Evolutionary conservation across 2,329 filamentous ascomycete species (phyloP), one percentile per base, ranked within the genome.

Genomic region (Hansfordia pulvinata): DNA sequence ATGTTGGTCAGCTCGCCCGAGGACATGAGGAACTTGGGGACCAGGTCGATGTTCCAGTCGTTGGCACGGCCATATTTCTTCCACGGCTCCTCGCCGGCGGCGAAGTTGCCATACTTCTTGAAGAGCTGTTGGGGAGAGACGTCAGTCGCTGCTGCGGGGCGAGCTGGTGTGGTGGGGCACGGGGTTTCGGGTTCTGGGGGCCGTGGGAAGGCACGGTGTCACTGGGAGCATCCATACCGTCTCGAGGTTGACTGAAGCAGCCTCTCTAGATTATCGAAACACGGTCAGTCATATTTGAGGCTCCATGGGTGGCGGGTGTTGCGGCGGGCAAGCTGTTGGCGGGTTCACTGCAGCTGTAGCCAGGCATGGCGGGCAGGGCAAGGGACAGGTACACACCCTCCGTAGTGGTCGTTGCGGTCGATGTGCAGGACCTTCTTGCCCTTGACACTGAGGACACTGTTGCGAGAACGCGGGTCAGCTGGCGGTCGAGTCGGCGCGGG

Each of bases 401-500:
- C 90, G 51, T 94, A 96, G 65, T 96, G 86, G 55, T 93, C 84
- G 54, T 96, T 96, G 52, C 86, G 79, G 62, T 96, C 90, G 54
- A 98, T 93, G 64, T 98, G 90, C 39, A 98, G 72, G 50, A 98
- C 90, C 67, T 96, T 96, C 69, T 93, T 88, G 56, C 88, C 88
- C 69, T 96, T 94, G 47, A 96, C 88, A 64, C 85, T 93, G 52
- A 96, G 64, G 35, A 98, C 86, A 58, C 86, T 85, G 46, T 33
- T 39, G 44, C 21, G 43, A 39, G 13, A 25, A 21, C 26, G 25
- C 19, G 12, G 17, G 18, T 29, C 12, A 18, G 30, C 27, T 22
- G 20, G 26, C 32, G 27, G 25, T 25, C 33, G 16, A 13, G 20
- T 25, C 25, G 14, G 15, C 20, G n/a, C 17, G 13, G 17, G 19